Evolutionary conservation across 352 stramenopile genomes (phyloP), one percentile per base, ranked within the genome.

Genomic region (Globisporangium nagaii): DNA sequence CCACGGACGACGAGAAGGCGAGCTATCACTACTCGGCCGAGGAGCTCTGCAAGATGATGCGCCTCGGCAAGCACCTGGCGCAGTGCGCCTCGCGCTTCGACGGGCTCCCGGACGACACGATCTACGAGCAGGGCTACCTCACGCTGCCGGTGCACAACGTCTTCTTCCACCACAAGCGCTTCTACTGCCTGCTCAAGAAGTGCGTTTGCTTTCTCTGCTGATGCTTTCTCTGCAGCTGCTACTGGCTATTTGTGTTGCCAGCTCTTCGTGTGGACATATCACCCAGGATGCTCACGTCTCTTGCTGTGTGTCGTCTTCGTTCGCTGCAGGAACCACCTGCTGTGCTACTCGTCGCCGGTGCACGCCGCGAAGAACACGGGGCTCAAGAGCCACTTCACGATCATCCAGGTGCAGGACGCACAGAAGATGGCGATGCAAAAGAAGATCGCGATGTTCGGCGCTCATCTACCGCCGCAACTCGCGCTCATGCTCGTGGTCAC

Each of bases 401-500:
- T 90, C 12, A 63, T 86, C 19, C 70, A 76, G 3, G 77, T 86
- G 2, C 73, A 88, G 41, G 79, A 90, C 61, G 79, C 68, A 11
- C 59, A 75, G 35, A 55, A 65, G 19, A 54, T 90, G 53, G 72
- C 75, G 4, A 76, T 70, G 56, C 69, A 81, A 36, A 78, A 79
- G 67, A 83, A 88, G 55, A 68, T 87, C 44, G 69, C 69, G 34
- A 56, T 81, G 19, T 88, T 88, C 43, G 79, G 79, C 13, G 66
- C 75, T 0, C 63, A 70, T 43, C 28, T 88, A 17, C 79, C 79
- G 4, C 28, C 63, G 0, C 62, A 81, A 9, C 63, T 90, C 36
- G 48, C 57, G 35, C 64, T 75, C 45, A 73, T 90, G 70, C 84
- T 90, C 42, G 77, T 84, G 56, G 73, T 88, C 22, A 88, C 79